Conservation (phyloP, 805 yeast genomes). For the Yarrowia sp. region DNA sequence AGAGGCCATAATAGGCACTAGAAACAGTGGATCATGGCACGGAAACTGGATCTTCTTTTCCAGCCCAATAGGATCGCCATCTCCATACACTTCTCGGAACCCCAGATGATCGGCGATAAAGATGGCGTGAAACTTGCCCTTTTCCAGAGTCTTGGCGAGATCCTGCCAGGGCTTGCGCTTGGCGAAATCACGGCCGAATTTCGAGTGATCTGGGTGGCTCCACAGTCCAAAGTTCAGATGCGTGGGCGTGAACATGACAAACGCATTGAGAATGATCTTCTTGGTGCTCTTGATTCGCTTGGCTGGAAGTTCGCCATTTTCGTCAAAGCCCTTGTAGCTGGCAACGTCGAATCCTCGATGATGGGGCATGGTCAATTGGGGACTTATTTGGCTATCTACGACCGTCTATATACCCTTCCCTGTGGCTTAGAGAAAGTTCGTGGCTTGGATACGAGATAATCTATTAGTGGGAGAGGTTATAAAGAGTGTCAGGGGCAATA, state of each 20-base stretch:
- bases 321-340: constrained; percentile 13
- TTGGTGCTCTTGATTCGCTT: constrained; percentile 40
- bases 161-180: constrained; percentile 52
- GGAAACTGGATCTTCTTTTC: constrained; percentile 51
- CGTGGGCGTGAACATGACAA: constrained; percentile 49
- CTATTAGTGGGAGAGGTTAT: no score
- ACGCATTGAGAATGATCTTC: constrained; percentile 53
- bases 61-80: constrained; percentile 40
- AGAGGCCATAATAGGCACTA: constrained; percentile 54
- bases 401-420: background rate
- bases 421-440: constrained; percentile 14
- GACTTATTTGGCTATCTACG: background rate
- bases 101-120: constrained; percentile 55
- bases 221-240: constrained; percentile 50
- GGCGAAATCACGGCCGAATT: constrained; percentile 44
- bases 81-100: constrained; percentile 52
- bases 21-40: constrained; percentile 52
- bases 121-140: constrained; percentile 52
- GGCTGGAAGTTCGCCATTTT: constrained; percentile 6
- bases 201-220: constrained; percentile 53
- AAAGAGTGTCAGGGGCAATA: no score
- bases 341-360: constrained; percentile 17
- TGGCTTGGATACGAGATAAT: constrained; percentile 22
- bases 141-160: constrained; percentile 51
- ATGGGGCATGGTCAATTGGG: constrained; percentile 1